Evolutionary conservation across 2,329 filamentous ascomycete species (phyloP).

Genomic region (Nannizziopsis barbatae): DNA sequence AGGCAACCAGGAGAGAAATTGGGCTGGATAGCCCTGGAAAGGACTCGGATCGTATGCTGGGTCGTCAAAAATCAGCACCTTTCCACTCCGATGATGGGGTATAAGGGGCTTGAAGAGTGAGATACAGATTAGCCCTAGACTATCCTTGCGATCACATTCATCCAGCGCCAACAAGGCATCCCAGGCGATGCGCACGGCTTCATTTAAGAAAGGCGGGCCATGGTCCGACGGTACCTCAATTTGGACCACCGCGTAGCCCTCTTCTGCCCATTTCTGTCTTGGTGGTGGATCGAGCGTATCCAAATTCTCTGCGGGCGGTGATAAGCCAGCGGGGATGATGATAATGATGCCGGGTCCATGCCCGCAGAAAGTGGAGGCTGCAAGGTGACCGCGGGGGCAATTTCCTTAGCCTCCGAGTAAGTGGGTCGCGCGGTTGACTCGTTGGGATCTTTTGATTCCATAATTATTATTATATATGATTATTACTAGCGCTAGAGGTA

Average conservation of each 20-base stretch:
- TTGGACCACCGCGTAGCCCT: constrained; percentile 54
- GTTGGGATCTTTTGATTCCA: not conserved
- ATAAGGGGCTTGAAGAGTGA: not conserved
- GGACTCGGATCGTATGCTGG: constrained; percentile 18
- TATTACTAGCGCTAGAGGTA: no score
- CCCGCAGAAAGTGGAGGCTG: constrained; percentile 41
- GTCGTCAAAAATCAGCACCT: not conserved
- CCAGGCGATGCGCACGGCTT: constrained; percentile 18
- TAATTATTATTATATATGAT: no score
- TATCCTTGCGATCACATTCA: constrained; percentile 21
- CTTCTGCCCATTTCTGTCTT: constrained; percentile 58
- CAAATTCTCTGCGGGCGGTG: constrained; percentile 24
- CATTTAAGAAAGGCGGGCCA: constrained; percentile 14
- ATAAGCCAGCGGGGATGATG: constrained; percentile 30
- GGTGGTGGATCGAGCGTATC: constrained; percentile 43
- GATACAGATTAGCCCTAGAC: constrained; percentile 26
- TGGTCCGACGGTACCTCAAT: constrained; percentile 25
- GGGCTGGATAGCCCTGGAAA: constrained; percentile 9
- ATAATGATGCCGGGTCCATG: constrained; percentile 41
- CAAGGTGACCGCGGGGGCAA: constrained; percentile 22
- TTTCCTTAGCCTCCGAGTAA: constrained; percentile 22
- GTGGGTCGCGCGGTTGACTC: constrained; percentile 24
- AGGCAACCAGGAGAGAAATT: constrained; percentile 11
- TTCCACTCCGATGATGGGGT: not conserved
- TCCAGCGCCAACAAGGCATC: constrained; percentile 17